Evolutionary conservation across 108 stramenopile genomes (phyloP).

Genomic region (Discostella pseudostelligera): DNA sequence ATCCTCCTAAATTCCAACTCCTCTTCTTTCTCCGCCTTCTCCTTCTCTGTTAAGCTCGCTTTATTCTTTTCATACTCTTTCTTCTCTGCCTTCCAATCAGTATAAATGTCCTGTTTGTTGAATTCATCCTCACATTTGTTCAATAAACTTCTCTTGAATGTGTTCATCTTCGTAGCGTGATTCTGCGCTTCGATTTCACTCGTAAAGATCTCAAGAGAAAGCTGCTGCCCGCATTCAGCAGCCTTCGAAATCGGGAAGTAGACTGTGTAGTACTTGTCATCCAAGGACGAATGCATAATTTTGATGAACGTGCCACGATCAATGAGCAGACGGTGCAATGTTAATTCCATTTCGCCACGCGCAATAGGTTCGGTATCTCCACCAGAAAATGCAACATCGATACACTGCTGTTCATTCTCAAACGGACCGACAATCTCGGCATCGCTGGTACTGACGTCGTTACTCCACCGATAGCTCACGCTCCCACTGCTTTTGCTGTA

Average conservation of each 20-base stretch:
- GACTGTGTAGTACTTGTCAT: constrained; percentile 67
- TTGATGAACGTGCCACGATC: constrained; percentile 76
- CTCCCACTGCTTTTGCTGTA: constrained; percentile 45
- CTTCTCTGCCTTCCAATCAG: constrained; percentile 83
- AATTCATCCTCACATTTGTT: constrained; percentile 93
- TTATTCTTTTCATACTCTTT: constrained; percentile 67
- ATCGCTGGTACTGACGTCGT: constrained; percentile 77
- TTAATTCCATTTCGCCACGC: constrained; percentile 80
- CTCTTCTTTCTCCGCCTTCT: constrained; percentile 65
- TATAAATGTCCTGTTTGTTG: constrained; percentile 81
- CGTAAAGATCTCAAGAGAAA: constrained; percentile 68
- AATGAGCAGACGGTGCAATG: constrained; percentile 67
- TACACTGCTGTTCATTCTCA: constrained; percentile 50
- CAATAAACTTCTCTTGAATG: constrained; percentile 83
- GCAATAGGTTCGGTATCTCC: constrained; percentile 43
- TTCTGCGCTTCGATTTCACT: constrained; percentile 66
- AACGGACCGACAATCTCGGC: constrained; percentile 79
- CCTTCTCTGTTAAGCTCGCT: constrained; percentile 59
- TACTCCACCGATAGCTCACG: constrained; percentile 73
- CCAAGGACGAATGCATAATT: constrained; percentile 60
- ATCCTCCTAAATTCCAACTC: constrained; percentile 81
- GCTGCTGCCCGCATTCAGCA: constrained; percentile 77
- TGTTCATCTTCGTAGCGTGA: constrained; percentile 76
- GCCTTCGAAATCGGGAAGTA: constrained; percentile 69
- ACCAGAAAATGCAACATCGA: constrained; percentile 57